Evolutionary conservation across 2,329 filamentous ascomycete genomes (phyloP).

Genomic region (Ilyonectria mors-panacis): DNA sequence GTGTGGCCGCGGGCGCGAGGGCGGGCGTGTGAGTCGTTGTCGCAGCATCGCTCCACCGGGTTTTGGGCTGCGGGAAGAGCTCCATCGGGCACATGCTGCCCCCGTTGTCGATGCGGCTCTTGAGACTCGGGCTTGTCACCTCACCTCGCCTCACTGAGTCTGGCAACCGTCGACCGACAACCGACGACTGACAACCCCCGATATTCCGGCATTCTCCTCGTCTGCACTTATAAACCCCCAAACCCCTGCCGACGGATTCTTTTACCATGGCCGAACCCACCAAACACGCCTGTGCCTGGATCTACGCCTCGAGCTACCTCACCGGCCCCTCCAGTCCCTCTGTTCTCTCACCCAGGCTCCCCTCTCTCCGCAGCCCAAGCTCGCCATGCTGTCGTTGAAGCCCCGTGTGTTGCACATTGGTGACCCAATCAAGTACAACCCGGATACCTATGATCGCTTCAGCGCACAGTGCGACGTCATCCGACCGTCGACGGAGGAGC

Average conservation of each 20-base stretch:
- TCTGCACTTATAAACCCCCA: conserved; percentile 8
- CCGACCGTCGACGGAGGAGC: conserved; percentile 65
- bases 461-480: conserved; percentile 63
- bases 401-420: conserved; percentile 82
- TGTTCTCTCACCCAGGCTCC: conserved; percentile 42
- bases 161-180: neutral
- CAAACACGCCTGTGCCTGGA: conserved; percentile 63
- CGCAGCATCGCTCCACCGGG: conserved; percentile 27
- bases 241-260: neutral
- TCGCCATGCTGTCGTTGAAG: conserved; percentile 48
- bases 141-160: conserved; percentile 16
- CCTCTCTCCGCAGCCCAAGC: conserved; percentile 46
- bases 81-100: conserved; percentile 24
- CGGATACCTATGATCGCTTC: conserved; percentile 61
- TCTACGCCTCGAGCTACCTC: conserved; percentile 62
- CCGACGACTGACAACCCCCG: conserved; percentile 5
- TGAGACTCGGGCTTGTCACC: conserved; percentile 20
- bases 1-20: neutral
- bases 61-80: conserved; percentile 13
- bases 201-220: conserved; percentile 1
- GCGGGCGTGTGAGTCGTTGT: conserved; percentile 19
- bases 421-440: conserved; percentile 70
- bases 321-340: conserved; percentile 50
- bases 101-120: conserved; percentile 30
- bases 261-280: conserved; percentile 62